These are phyloP conservation scores for Radiomyces spectabilis DNA, from an alignment of 192 early-diverging fungal species.

Conservation along the genomic window DNA sequence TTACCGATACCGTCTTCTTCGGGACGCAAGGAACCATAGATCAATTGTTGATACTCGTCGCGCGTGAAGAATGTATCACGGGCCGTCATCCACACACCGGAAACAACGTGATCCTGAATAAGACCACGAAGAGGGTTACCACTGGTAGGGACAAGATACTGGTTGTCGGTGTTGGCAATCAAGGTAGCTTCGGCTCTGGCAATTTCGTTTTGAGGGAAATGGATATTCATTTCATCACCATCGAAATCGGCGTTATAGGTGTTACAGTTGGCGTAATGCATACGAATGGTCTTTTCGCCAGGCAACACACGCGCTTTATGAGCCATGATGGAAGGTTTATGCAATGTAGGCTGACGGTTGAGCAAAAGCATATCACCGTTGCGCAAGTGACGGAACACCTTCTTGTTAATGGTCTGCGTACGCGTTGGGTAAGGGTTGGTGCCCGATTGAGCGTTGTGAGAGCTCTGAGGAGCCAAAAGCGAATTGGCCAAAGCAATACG, in stretches of 20 bases:
- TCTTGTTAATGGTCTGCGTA: slow-evolving; percentile 80
- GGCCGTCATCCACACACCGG: slow-evolving; percentile 90
- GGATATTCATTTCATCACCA: slow-evolving; percentile 99
- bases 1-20: slow-evolving; percentile 60
- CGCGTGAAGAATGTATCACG: slow-evolving; percentile 83
- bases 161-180: slow-evolving; percentile 91
- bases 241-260: slow-evolving; percentile 99
- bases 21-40: slow-evolving; percentile 83
- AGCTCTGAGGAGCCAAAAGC: slow-evolving; percentile 68
- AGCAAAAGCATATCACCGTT: slow-evolving; percentile 96
- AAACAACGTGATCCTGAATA: slow-evolving; percentile 97
- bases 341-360: slow-evolving; percentile 98
- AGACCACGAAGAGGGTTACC: slow-evolving; percentile 96
- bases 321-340: slow-evolving; percentile 99
- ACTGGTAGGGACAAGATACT: slow-evolving; percentile 95
- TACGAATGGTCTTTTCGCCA: slow-evolving; percentile 96
- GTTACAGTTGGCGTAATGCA: slow-evolving; percentile 95
- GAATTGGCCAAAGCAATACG: slow-evolving; percentile 94
- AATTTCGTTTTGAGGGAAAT: slow-evolving; percentile 98
- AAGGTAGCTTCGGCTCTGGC: slow-evolving; percentile 93
- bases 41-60: slow-evolving; percentile 89
- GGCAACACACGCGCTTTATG: slow-evolving; percentile 93
- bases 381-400: slow-evolving; percentile 91
- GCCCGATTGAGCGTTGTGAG: slow-evolving; percentile 31
- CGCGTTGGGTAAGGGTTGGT: slow-evolving; percentile 50